Percentiles rank a stretch among this genome's conserved stretches.
phyloP scores from a whole-genome alignment of 495 filamentous ascomycete genomes.

The Xylaria grammica region DNA sequence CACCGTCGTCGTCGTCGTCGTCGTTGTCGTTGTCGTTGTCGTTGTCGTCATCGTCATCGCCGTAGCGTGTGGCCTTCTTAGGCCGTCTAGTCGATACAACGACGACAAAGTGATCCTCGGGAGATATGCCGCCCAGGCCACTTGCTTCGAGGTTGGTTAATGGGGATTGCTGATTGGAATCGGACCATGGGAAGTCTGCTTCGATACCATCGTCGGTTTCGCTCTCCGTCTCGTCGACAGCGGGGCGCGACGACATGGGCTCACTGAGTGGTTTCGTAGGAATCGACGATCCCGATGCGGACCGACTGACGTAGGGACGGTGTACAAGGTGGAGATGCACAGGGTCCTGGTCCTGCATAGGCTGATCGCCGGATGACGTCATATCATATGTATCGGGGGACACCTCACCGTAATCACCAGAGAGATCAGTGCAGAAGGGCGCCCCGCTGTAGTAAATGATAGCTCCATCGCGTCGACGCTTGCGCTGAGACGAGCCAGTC shows the following conservation, averaged over 20 bases:
- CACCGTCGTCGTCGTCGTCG: constrained; percentile 4
- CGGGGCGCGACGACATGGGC: constrained; percentile 19
- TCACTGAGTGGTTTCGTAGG: constrained; percentile 50
- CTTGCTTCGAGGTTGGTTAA: constrained; percentile 59
- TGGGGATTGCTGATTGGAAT: constrained; percentile 30
- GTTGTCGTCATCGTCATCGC: constrained; percentile 25
- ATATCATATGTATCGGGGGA: constrained; percentile 46
- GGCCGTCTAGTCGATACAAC: constrained; percentile 57
- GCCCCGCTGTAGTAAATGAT: constrained; percentile 82
- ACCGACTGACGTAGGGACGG: constrained; percentile 36
- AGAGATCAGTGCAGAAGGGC: constrained; percentile 77
- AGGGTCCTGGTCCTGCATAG: constrained; percentile 16
- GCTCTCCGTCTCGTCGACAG: constrained; percentile 24
- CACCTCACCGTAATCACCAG: constrained; percentile 56
- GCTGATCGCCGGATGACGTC: constrained; percentile 42
- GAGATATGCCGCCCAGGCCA: constrained; percentile 67
- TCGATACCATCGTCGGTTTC: constrained; percentile 40
- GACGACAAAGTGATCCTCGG: constrained; percentile 70
- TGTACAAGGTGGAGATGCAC: constrained; percentile 27
- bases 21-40: constrained; percentile 17
- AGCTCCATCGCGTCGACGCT: constrained; percentile 64
- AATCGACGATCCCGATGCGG: constrained; percentile 51
- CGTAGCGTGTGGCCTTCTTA: constrained; percentile 13
- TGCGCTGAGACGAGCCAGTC: constrained; percentile 44
- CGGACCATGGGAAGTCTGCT: constrained; percentile 44